phyloP scores from a whole-genome alignment of 257 asterid genomes.

The Henckelia pumila region DNA sequence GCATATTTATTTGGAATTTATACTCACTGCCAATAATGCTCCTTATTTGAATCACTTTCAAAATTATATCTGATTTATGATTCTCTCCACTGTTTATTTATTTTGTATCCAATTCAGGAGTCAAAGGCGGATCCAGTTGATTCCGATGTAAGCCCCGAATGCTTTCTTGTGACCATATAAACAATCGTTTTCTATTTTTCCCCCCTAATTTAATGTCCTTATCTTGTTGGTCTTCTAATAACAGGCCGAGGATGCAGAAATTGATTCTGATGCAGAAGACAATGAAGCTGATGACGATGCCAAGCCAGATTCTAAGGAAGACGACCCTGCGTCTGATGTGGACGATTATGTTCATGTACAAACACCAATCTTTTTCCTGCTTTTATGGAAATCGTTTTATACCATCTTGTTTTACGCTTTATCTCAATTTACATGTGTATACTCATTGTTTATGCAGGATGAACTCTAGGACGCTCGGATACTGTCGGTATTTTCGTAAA shows the following conservation, averaged over 20 bases:
- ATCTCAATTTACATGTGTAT: not conserved
- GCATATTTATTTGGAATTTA: not conserved
- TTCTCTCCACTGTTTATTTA: not conserved
- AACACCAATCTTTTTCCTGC: not conserved
- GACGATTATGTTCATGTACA: slow-evolving; percentile 12
- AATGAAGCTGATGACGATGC: not conserved
- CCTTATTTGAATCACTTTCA: not conserved
- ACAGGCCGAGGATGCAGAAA: slow-evolving; percentile 8
- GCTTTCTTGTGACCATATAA: not conserved
- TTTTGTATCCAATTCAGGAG: slow-evolving; percentile 24
- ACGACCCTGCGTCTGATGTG: not conserved
- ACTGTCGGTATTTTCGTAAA: not conserved
- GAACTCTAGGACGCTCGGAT: slow-evolving; percentile 11
- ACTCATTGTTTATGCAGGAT: not conserved
- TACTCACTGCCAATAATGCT: not conserved
- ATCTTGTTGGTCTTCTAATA: not conserved
- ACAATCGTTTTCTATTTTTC: no score
- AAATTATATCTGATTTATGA: not conserved
- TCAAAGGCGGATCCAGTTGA: slow-evolving; percentile 55
- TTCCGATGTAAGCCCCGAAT: slow-evolving; percentile 43
- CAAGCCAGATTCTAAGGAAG: slow-evolving; percentile 6
- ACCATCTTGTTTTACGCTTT: not conserved
- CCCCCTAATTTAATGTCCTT: not conserved
- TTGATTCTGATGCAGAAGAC: not conserved
- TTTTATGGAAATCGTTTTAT: not conserved